These are phyloP conservation scores for Sporisorium scitamineum DNA, from an alignment of 1,284 basidiomycete species.

Conservation along the genomic window DNA sequence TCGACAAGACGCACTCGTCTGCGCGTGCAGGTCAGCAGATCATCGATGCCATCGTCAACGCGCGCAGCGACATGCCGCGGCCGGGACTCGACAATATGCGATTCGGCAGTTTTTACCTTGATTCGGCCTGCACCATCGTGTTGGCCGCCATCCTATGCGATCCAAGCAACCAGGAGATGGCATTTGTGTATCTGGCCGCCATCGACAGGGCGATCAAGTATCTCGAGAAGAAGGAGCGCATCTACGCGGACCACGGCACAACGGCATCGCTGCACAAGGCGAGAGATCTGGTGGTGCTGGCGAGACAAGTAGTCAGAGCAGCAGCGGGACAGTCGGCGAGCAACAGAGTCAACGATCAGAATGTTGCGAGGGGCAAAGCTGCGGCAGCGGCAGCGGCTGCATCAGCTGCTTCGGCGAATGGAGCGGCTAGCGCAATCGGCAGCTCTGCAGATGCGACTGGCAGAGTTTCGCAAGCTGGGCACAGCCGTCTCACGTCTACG, in stretches of 20 bases:
- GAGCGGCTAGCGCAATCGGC: background rate
- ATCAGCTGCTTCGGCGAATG: constrained; percentile 2
- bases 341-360: constrained; percentile 22
- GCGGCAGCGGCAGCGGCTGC: constrained; percentile 6
- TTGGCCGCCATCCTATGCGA: constrained; percentile 46
- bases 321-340: constrained; percentile 39
- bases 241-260: constrained; percentile 47
- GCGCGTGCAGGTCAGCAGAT: constrained; percentile 41
- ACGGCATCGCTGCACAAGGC: constrained; percentile 48
- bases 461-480: constrained; percentile 6
- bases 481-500: constrained; percentile 22
- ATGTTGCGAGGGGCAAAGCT: constrained; percentile 10
- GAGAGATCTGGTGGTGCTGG: constrained; percentile 41
- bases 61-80: constrained; percentile 35
- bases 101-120: constrained; percentile 50
- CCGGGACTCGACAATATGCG: constrained; percentile 48
- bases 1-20: constrained; percentile 37
- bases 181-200: constrained; percentile 41
- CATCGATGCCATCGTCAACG: constrained; percentile 45
- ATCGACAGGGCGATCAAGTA: constrained; percentile 51
- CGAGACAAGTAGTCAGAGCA: constrained; percentile 42
- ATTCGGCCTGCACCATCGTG: constrained; percentile 46
- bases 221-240: constrained; percentile 44
- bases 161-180: constrained; percentile 43
- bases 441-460: constrained; percentile 1